Evolutionary conservation across 2,329 filamentous ascomycete genomes (phyloP), one percentile per base, ranked within the genome.

Genomic region (Chaetomium globosum): DNA sequence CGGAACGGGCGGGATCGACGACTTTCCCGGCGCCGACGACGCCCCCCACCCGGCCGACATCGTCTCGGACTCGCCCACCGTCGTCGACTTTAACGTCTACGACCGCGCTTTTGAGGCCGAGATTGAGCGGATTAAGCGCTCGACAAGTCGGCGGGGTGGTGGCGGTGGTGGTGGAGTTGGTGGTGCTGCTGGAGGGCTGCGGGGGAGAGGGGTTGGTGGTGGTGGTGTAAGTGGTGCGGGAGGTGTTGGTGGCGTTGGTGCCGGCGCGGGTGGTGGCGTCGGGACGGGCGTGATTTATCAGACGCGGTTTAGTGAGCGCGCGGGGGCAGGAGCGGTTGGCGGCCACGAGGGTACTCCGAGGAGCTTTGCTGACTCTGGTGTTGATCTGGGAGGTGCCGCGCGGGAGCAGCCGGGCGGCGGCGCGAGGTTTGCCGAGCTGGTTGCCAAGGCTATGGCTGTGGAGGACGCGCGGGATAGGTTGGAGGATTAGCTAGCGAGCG

Each of bases 61-160:
- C 4, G 88, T 97, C 49, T 91, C 91, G 33, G 93, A 97, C 76
- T 96, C 91, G 1, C 94, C 94, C 2, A 89, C 89, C 0, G 89
- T 89, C 1, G 90, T 91, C 6, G 92, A 96, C 66, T 92, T 92
- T 71, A 88, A 95, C 73, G 89, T 98, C 65, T 97, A 97, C 75
- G 92, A 96, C 75, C 87, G 85, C 0, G 94, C 94, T 0, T 97
- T 96, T 75, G 87, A 91, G 73, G 86, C 90, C 67, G 92, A 97
- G 77, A 85, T 95, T 31, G 85, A 89, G 65, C 85, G 89, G 19
- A 94, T 97, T 72, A 79, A 77, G 65, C 53, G 70, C 73, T 49
- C 39, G 12, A 43, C 53, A 12, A 64, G 59, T 12, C 9, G 63
- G 13, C 56, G 54, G 21, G 57, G 31, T n/a, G 19, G 54, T 16